Evolutionary conservation across 805 yeast species (phyloP), one percentile per base, ranked within the genome.

Genomic region (Starmera amethionina): DNA sequence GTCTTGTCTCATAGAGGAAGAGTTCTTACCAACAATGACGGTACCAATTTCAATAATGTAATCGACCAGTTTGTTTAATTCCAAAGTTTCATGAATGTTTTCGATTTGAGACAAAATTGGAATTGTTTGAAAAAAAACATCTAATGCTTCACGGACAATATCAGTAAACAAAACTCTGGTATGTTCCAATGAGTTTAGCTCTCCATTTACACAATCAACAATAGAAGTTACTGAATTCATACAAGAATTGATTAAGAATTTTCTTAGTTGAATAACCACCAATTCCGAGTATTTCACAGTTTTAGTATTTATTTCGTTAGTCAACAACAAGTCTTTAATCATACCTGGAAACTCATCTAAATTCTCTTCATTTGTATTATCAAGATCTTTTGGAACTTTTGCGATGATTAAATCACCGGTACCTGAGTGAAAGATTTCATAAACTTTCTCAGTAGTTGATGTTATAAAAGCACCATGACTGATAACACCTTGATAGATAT

Each of bases 141-240:
- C 50, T n/a, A 65, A 36, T 3, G 63, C 45, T 40, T 66, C 71
- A 4, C 44, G 46, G 11, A 66, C 54, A 34, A 65, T 59, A 13
- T 58, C 56, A 10, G 42, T 42, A 41, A 65, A 67, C 3, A 64
- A 38, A 1, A 46, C 48, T 18, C 47, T 47, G 42, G 81, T 60
- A 8, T 73, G 68, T 2, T 58, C 62, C 13, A 72, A 51, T 2
- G 68, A 58, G 46, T 75, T 85, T 3, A 90, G 62, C 39, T 82
- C 85, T 30, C 94, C 95, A 53, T 93, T 93, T 32, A 69, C 55
- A 54, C 93, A 82, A 56, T 85, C 82, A 22, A 84, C 60, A 18
- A 87, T 63, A 0, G 96, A 82, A 0, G 96, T 83, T 27, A 82
- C 63, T 0, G 96, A 83, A 53, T 93, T 90, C 47, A 90, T 79